These are phyloP conservation scores for Pestalotiopsis sp. DNA, from an alignment of 2,329 filamentous ascomycete genomes.

Conservation along the genomic window DNA sequence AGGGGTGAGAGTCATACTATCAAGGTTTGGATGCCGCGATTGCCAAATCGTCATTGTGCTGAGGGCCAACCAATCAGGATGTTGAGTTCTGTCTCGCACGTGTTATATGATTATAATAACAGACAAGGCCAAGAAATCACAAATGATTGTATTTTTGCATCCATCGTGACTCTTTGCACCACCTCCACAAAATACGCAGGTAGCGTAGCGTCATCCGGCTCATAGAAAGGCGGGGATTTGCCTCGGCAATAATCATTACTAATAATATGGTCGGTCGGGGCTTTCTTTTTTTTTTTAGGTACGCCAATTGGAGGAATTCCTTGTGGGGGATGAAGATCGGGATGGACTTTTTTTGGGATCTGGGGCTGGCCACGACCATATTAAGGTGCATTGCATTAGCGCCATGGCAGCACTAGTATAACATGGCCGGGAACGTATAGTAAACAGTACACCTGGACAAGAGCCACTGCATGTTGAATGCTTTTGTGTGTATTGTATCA, in stretches of 20 bases:
- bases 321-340: constrained; percentile 1
- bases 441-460: no score
- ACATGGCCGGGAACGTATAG: no score
- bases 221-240: neutral
- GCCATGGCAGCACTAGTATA: no score
- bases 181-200: neutral
- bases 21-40: constrained; percentile 7
- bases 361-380: neutral
- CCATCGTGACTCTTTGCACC: neutral
- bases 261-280: no score
- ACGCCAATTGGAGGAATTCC: constrained; percentile 7
- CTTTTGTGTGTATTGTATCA: no score
- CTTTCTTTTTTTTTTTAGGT: no score
- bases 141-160: neutral
- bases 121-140: neutral
- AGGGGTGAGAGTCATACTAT: neutral
- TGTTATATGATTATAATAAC: neutral
- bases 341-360: neutral
- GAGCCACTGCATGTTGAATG: no score
- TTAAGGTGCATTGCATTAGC: no score
- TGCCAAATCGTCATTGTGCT: constrained; percentile 6
- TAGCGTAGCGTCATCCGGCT: neutral
- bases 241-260: neutral
- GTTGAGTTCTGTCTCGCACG: no score
- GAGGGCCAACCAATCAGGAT: no score